Percentiles rank a stretch among this genome's conserved stretches.
phyloP scores from a whole-genome alignment of 179 eudicot genomes.

The Camellia oleifera region DNA sequence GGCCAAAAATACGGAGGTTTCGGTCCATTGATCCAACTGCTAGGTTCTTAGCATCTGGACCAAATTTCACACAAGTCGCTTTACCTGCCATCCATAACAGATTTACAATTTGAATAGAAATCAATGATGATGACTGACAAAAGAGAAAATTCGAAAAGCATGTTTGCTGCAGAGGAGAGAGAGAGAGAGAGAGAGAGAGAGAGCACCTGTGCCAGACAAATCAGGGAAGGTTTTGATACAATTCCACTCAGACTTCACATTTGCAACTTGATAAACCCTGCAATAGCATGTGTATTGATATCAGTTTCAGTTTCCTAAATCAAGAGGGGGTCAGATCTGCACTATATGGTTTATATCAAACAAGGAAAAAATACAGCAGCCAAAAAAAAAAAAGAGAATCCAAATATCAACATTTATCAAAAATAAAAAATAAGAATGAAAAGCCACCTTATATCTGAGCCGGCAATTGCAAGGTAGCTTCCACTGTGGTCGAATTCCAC shows the following conservation, averaged over 20 bases:
- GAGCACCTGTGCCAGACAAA: constrained; percentile 87
- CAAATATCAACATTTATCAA: not conserved
- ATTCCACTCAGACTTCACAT: constrained; percentile 88
- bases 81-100: constrained; percentile 49
- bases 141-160: too few relatives aligned
- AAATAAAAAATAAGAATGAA: not conserved
- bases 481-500: constrained; percentile 96
- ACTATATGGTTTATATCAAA: constrained; percentile 23
- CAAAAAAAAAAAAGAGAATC: too few relatives aligned
- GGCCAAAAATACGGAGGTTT: constrained; percentile 76
- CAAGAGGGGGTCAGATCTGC: too few relatives aligned
- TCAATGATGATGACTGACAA: not conserved
- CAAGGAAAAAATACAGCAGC: too few relatives aligned
- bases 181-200: constrained; percentile 1
- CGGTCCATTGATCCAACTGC: constrained; percentile 90
- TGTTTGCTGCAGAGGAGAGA: too few relatives aligned
- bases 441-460: constrained; percentile 76
- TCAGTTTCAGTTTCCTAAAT: not conserved
- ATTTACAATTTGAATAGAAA: not conserved
- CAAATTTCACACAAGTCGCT: constrained; percentile 64
- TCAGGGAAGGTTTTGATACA: constrained; percentile 81
- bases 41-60: constrained; percentile 78
- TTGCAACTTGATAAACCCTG: constrained; percentile 94
- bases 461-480: constrained; percentile 84
- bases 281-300: constrained; percentile 13